Conservation (phyloP, 192 early-diverging fungal genomes). For the Coemansia sp. region DNA sequence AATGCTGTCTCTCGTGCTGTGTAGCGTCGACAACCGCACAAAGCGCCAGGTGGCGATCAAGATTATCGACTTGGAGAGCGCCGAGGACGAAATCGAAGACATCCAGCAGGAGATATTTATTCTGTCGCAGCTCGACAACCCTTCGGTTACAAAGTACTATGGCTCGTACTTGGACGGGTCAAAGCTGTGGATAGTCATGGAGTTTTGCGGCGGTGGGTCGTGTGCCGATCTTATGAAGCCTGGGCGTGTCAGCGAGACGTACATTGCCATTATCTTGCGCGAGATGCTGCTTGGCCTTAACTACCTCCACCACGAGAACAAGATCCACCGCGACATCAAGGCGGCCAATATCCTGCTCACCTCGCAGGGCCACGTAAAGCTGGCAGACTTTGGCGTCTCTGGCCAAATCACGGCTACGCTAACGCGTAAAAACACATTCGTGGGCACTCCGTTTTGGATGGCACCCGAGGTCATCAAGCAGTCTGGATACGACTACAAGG, state of each 20-base stretch:
- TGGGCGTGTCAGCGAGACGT: slow-evolving; percentile 77
- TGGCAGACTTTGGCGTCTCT: slow-evolving; percentile 98
- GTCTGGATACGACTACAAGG: slow-evolving; percentile 91
- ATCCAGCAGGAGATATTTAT: slow-evolving; percentile 97
- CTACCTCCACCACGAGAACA: slow-evolving; percentile 86
- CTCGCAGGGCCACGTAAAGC: slow-evolving; percentile 78
- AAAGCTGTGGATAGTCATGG: slow-evolving; percentile 98
- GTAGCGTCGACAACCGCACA: slow-evolving; percentile 50
- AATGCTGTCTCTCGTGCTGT: not conserved
- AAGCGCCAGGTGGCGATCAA: slow-evolving; percentile 87
- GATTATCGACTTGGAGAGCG: slow-evolving; percentile 93
- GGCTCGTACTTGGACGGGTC: slow-evolving; percentile 87
- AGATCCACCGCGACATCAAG: slow-evolving; percentile 95
- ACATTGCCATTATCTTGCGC: slow-evolving; percentile 88
- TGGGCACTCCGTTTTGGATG: slow-evolving; percentile 97
- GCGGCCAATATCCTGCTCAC: slow-evolving; percentile 82
- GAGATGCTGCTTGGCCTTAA: slow-evolving; percentile 88
- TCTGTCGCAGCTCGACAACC: slow-evolving; percentile 87
- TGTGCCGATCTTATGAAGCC: slow-evolving; percentile 93
- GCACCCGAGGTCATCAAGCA: slow-evolving; percentile 93
- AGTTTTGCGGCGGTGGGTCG: slow-evolving; percentile 92
- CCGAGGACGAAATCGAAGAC: slow-evolving; percentile 98
- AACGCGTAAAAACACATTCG: slow-evolving; percentile 96
- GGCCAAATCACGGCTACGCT: slow-evolving; percentile 88
- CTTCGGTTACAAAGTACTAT: slow-evolving; percentile 83